Conservation (phyloP, 148 eudicot genomes). For the Mesembryanthemum crystallinum region DNA sequence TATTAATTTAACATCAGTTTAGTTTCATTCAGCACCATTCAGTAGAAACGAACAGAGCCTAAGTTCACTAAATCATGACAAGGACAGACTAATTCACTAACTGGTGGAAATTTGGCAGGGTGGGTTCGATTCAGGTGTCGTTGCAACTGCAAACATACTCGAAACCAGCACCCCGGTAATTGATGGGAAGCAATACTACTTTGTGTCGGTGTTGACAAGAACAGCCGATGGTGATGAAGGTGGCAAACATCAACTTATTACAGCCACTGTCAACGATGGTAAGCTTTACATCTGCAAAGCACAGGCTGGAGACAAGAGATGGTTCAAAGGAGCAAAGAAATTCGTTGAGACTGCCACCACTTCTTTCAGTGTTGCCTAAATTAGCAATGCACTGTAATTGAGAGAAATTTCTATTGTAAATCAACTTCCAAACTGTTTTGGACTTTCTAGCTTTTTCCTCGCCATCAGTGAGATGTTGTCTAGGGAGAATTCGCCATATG, state of each 20-base stretch:
- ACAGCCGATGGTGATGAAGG: slow-evolving; percentile 99
- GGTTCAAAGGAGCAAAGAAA: slow-evolving; percentile 94
- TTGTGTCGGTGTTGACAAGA: slow-evolving; percentile 73
- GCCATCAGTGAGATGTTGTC: slow-evolving; percentile 17
- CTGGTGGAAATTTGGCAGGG: slow-evolving; percentile 52
- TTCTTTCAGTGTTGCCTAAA: slow-evolving; percentile 86
- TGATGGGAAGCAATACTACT: slow-evolving; percentile 69
- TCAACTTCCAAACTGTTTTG: slow-evolving; percentile 28
- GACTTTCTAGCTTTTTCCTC: slow-evolving; percentile 25
- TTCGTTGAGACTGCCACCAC: slow-evolving; percentile 70
- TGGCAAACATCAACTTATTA: slow-evolving; percentile 89
- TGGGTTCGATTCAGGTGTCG: slow-evolving; percentile 73
- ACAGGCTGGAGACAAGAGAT: slow-evolving; percentile 99
- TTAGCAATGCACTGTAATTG: slow-evolving; percentile 11
- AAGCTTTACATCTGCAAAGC: slow-evolving; percentile 98
- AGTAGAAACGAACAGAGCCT: background rate
- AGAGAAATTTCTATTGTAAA: slow-evolving; percentile 30
- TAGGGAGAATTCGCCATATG: slow-evolving; percentile 20
- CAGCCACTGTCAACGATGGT: slow-evolving; percentile 65
- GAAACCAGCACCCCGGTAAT: slow-evolving; percentile 54
- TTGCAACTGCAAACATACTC: slow-evolving; percentile 81
- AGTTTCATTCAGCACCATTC: too few relatives aligned
- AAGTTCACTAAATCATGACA: too few relatives aligned
- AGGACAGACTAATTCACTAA: too few relatives aligned
- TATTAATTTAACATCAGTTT: too few relatives aligned